phyloP scores from a whole-genome alignment of 75 land plant species.

The Azolla pinnata region DNA sequence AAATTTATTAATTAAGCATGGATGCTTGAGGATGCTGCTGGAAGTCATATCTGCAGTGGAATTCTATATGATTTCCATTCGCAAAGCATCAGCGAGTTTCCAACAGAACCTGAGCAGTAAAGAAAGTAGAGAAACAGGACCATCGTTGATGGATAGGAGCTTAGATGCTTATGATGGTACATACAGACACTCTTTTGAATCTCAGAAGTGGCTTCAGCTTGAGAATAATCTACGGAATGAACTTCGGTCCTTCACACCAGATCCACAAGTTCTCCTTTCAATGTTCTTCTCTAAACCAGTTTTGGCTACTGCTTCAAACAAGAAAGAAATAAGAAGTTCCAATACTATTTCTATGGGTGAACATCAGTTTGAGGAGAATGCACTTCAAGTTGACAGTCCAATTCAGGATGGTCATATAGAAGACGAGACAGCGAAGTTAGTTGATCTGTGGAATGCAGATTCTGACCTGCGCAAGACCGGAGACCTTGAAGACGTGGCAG shows the following conservation, averaged over 20 bases:
- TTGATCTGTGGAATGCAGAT: conserved; percentile 49
- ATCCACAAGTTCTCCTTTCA: conserved; percentile 57
- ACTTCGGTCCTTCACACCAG: conserved; percentile 52
- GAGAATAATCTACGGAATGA: conserved; percentile 51
- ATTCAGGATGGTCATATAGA: too few relatives aligned
- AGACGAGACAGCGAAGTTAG: conserved; percentile 9
- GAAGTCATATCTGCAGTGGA: conserved; percentile 53
- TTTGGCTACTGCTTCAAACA: not conserved
- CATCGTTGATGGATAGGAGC: not conserved
- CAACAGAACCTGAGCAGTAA: not conserved
- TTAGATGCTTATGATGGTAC: not conserved
- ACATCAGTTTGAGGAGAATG: too few relatives aligned
- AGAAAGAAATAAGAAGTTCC: not conserved
- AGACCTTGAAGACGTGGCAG: conserved; percentile 23
- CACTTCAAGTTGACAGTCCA: too few relatives aligned
- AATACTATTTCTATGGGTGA: too few relatives aligned
- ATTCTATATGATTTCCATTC: conserved; percentile 32
- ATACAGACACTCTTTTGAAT: not conserved
- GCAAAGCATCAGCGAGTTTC: conserved; percentile 6
- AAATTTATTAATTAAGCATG: conserved; percentile 61
- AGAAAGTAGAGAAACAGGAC: not conserved
- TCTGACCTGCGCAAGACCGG: not conserved
- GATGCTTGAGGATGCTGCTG: conserved; percentile 51
- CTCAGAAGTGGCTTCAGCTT: conserved; percentile 33
- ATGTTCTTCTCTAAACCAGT: conserved; percentile 11